These are phyloP conservation scores for Gynochthodes officinalis DNA, from an alignment of 257 asterid species.

Conservation along the genomic window DNA sequence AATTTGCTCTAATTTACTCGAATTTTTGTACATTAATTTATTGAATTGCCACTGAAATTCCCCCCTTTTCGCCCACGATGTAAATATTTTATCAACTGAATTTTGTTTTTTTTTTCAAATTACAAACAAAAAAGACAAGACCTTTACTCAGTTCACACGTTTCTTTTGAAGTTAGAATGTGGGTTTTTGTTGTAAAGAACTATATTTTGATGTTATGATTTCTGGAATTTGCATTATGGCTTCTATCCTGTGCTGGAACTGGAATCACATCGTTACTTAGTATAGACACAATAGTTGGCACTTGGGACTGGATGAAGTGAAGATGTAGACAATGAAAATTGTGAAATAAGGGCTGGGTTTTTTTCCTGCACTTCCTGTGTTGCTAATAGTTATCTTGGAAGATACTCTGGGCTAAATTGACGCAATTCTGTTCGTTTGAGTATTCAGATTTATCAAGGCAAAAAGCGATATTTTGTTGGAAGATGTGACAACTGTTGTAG, in stretches of 20 bases:
- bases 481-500: slow-evolving; percentile 64
- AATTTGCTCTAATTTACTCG: neutral
- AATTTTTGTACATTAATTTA: neutral
- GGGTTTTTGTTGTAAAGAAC: neutral
- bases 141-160: neutral
- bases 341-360: neutral
- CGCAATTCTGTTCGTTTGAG: slow-evolving; percentile 20
- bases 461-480: slow-evolving; percentile 75
- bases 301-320: neutral
- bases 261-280: neutral
- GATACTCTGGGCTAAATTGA: slow-evolving; percentile 12
- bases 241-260: neutral
- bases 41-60: too few relatives aligned
- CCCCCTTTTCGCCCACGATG: too few relatives aligned
- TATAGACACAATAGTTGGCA: neutral
- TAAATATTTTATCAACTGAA: too few relatives aligned
- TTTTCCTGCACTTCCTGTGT: neutral
- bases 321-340: neutral
- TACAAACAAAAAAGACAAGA: too few relatives aligned
- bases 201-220: neutral
- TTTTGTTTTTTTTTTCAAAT: too few relatives aligned
- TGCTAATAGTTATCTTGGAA: neutral
- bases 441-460: slow-evolving; percentile 79
- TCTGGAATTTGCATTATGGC: neutral
- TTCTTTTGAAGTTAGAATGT: neutral